Conservation (phyloP, 768 basidiomycete genomes). For the Cyclocybe cylindracea region DNA sequence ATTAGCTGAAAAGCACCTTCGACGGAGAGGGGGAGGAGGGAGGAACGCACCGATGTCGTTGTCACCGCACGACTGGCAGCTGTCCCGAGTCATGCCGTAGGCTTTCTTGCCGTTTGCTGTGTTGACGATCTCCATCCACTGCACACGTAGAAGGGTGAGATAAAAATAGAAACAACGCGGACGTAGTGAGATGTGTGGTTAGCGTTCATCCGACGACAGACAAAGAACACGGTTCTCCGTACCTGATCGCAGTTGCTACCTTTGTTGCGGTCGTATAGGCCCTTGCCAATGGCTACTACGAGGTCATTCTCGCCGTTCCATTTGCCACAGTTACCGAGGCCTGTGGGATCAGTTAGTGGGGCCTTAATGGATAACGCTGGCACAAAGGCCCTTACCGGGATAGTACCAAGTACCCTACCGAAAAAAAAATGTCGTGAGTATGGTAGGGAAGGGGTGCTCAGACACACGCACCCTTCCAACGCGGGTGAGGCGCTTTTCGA, state of each 20-base stretch:
- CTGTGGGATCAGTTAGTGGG: conserved; percentile 20
- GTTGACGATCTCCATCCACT: conserved; percentile 67
- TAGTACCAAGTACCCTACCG: conserved; percentile 69
- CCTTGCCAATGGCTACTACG: conserved; percentile 63
- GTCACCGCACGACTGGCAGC: conserved; percentile 55
- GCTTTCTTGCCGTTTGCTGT: conserved; percentile 50
- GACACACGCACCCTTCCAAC: conserved; percentile 52
- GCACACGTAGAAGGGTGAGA: not conserved
- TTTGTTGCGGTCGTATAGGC: conserved; percentile 48
- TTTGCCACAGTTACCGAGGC: conserved; percentile 65
- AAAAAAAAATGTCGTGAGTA: conserved; percentile 11
- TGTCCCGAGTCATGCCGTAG: conserved; percentile 55
- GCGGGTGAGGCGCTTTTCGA: conserved; percentile 56
- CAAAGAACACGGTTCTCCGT: not conserved
- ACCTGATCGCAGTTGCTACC: conserved; percentile 67
- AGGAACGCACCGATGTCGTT: conserved; percentile 54
- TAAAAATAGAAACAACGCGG: conserved; percentile 8
- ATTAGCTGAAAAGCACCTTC: not conserved
- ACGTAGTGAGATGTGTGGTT: conserved; percentile 1
- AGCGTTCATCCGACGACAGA: conserved; percentile 1
- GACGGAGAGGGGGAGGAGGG: not conserved
- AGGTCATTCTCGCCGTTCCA: conserved; percentile 45
- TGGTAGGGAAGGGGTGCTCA: not conserved
- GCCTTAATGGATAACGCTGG: conserved; percentile 2
- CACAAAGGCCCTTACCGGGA: conserved; percentile 34